Conservation (phyloP, 441 rosid species). For the Aleurites moluccanus region DNA sequence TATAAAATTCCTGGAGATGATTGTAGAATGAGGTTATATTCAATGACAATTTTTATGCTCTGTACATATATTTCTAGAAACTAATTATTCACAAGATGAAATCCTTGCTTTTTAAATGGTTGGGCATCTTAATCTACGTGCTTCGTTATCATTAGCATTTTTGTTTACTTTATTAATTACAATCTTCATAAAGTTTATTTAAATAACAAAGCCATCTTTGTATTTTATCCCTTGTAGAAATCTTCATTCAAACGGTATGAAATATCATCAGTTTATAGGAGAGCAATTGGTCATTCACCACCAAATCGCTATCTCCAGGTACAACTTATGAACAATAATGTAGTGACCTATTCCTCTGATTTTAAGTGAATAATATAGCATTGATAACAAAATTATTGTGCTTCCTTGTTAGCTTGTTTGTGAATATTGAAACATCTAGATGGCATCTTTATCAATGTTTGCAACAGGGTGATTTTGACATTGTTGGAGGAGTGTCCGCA, state of each 20-base stretch:
- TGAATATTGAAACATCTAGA: conserved; percentile 18
- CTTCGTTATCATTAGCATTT: background rate
- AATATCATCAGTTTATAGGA: conserved; percentile 78
- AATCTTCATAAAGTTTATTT: conserved; percentile 2
- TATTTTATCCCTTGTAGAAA: conserved; percentile 50
- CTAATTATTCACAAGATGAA: conserved; percentile 5
- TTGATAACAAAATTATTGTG: background rate
- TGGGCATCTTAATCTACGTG: background rate
- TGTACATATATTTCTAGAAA: background rate
- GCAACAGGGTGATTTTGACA: conserved; percentile 91
- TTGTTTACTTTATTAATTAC: conserved; percentile 13
- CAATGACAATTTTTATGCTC: background rate
- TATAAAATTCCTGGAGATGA: background rate
- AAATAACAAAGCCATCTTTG: conserved; percentile 9
- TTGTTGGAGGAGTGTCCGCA: conserved; percentile 85
- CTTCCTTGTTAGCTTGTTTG: conserved; percentile 1
- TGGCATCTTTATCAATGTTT: conserved; percentile 17
- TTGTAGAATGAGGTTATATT: background rate
- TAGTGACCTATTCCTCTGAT: conserved; percentile 7
- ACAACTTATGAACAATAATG: conserved; percentile 2
- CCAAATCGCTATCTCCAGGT: conserved; percentile 95
- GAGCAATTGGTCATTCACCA: conserved; percentile 94
- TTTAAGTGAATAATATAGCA: background rate
- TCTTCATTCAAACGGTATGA: conserved; percentile 87
- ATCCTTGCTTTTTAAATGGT: background rate